These are phyloP conservation scores for Talaromyces adpressus DNA, from an alignment of 495 filamentous ascomycete species.

Conservation along the genomic window DNA sequence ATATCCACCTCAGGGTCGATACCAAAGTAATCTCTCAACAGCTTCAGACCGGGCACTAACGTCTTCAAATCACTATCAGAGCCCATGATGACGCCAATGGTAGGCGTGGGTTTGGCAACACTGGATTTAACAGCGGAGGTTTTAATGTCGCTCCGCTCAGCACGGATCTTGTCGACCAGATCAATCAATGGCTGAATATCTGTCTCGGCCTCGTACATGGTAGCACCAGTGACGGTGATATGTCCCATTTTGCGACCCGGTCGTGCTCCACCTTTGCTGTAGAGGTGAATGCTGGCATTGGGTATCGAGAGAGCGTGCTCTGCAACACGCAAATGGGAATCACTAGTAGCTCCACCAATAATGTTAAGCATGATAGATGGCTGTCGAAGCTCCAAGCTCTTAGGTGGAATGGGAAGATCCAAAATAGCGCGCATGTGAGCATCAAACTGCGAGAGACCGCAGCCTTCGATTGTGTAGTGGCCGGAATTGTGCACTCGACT, in stretches of 20 bases:
- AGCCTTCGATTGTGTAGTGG: conserved; percentile 95
- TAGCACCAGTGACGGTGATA: conserved; percentile 65
- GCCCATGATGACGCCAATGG: conserved; percentile 87
- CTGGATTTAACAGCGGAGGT: conserved; percentile 17
- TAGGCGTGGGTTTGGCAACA: conserved; percentile 37
- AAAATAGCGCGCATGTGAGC: conserved; percentile 84
- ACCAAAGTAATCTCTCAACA: conserved; percentile 62
- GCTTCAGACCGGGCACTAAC: conserved; percentile 66
- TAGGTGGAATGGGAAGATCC: conserved; percentile 60
- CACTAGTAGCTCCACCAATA: conserved; percentile 63
- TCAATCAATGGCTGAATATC: conserved; percentile 61
- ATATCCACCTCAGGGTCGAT: conserved; percentile 75
- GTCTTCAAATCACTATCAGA: conserved; percentile 88
- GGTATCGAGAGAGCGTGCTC: conserved; percentile 53
- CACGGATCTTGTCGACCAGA: conserved; percentile 56
- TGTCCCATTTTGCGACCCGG: conserved; percentile 94
- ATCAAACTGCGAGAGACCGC: conserved; percentile 84
- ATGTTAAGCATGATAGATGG: conserved; percentile 95
- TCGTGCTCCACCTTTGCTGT: conserved; percentile 80
- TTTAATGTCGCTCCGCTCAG: conserved; percentile 44
- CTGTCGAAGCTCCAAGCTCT: conserved; percentile 52
- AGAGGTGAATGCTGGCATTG: conserved; percentile 71
- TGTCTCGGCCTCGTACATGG: conserved; percentile 64
- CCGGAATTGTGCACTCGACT: conserved; percentile 94
- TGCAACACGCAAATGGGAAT: conserved; percentile 65